A percentile compares a stretch with the other conserved stretches of the same genome.
Conservation (phyloP, 1,284 basidiomycete genomes). For the Sporisorium scitamineum region DNA sequence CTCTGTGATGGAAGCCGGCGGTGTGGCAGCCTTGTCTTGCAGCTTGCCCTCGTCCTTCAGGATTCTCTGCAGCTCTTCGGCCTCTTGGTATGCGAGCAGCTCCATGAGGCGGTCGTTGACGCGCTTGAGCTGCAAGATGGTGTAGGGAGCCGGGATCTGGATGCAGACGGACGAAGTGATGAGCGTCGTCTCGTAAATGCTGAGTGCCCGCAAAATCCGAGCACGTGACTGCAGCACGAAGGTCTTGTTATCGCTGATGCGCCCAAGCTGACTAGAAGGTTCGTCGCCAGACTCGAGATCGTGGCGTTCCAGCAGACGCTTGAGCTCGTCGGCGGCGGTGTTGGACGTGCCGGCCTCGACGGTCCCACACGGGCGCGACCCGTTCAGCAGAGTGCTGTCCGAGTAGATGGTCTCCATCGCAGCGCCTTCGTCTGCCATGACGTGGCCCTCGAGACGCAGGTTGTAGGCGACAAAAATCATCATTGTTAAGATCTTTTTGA, state of each 20-base stretch:
- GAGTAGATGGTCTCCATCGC: constrained; percentile 51
- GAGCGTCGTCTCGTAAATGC: constrained; percentile 55
- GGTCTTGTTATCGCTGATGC: constrained; percentile 29
- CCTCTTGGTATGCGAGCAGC: constrained; percentile 42
- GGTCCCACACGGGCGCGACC: constrained; percentile 34
- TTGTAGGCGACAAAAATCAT: constrained; percentile 90
- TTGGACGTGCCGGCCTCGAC: constrained; percentile 24
- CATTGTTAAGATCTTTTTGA: constrained; percentile 93
- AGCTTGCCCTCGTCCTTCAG: constrained; percentile 48
- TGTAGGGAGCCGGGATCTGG: constrained; percentile 53
- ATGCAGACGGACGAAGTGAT: constrained; percentile 60
- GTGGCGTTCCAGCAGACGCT: constrained; percentile 13
- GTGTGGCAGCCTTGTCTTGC: constrained; percentile 26
- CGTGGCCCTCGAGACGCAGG: constrained; percentile 90
- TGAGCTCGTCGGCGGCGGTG: constrained; percentile 40
- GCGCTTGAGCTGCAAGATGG: constrained; percentile 52
- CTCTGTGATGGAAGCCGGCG: constrained; percentile 29
- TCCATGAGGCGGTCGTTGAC: constrained; percentile 54
- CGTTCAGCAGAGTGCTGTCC: constrained; percentile 38
- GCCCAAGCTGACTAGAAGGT: constrained; percentile 21
- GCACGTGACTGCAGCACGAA: constrained; percentile 37
- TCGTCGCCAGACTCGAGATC: constrained; percentile 21
- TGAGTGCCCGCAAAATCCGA: constrained; percentile 46
- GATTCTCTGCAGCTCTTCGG: constrained; percentile 52
- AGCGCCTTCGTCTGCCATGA: constrained; percentile 85